Evolutionary conservation across 2,329 filamentous ascomycete genomes (phyloP).

Genomic region (Aspergillus piperis): DNA sequence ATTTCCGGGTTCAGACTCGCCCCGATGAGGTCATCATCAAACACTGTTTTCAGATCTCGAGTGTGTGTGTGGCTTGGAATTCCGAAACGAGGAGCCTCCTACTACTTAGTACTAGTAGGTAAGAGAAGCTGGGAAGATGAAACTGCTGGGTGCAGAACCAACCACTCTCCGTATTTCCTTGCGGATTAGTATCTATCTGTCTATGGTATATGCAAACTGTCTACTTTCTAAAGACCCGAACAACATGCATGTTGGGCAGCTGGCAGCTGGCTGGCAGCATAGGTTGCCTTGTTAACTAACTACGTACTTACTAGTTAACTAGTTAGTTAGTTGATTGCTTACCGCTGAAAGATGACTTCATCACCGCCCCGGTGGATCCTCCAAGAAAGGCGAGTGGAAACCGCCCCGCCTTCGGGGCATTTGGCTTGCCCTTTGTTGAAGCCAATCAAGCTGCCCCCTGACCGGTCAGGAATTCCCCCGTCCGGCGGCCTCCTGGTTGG

Average conservation of each 20-base stretch:
- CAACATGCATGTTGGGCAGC: neutral
- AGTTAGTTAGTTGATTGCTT: no score
- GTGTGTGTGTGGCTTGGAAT: neutral
- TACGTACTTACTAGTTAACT: no score
- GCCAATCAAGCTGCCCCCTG: no score
- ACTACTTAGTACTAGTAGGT: no score
- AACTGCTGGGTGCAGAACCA: no score
- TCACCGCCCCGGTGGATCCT: slow-evolving; percentile 11
- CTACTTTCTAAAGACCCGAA: neutral
- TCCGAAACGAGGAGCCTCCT: neutral
- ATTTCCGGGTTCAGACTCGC: neutral
- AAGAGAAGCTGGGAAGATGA: no score
- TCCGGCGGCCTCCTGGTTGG: no score
- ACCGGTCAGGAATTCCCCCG: no score
- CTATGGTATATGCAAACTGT: no score
- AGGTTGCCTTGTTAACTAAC: no score
- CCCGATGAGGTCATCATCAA: slow-evolving; percentile 11
- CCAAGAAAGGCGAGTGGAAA: neutral
- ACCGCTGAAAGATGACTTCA: slow-evolving; percentile 17
- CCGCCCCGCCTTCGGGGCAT: slow-evolving; percentile 10
- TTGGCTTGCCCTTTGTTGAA: neutral
- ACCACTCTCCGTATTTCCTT: no score
- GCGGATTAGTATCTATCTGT: no score
- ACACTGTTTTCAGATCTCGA: neutral
- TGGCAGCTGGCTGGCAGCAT: neutral